Evolutionary conservation across 2,329 filamentous ascomycete species (phyloP).

Genomic region (Didymella lethalis): DNA sequence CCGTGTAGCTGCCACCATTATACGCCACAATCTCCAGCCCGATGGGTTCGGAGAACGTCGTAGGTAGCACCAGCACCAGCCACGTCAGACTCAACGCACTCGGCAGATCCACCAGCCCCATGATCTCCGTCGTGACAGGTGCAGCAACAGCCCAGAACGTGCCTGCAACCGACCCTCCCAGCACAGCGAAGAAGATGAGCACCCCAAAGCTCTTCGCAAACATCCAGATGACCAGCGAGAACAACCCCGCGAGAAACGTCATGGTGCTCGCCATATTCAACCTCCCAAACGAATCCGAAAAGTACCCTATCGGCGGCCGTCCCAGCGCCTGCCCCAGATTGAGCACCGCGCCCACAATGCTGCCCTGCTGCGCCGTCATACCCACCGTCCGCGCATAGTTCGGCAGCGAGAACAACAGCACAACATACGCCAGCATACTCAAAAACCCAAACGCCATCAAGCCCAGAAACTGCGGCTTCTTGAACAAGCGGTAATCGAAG

Average conservation of each 20-base stretch:
- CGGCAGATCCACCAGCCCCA: constrained; percentile 73
- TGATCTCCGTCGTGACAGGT: constrained; percentile 76
- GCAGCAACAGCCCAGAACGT: constrained; percentile 71
- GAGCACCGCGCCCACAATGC: constrained; percentile 75
- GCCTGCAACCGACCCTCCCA: constrained; percentile 72
- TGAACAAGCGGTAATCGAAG: constrained; percentile 62
- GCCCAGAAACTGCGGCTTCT: constrained; percentile 67
- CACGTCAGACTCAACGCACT: constrained; percentile 75
- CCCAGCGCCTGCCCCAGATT: constrained; percentile 73
- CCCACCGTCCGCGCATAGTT: constrained; percentile 76
- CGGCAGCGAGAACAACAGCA: constrained; percentile 78
- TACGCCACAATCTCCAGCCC: constrained; percentile 61
- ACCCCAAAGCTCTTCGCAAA: constrained; percentile 72
- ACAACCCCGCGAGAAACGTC: constrained; percentile 70
- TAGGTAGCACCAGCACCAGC: constrained; percentile 74
- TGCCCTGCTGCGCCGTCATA: constrained; percentile 71
- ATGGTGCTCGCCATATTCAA: constrained; percentile 75
- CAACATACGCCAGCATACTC: constrained; percentile 75
- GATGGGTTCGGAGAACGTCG: constrained; percentile 68
- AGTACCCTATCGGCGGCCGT: constrained; percentile 74
- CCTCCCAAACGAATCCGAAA: constrained; percentile 73
- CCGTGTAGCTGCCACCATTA: constrained; percentile 61
- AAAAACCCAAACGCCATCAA: constrained; percentile 74
- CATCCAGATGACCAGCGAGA: constrained; percentile 76
- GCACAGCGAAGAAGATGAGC: constrained; percentile 73